Conservation (phyloP, 1,284 basidiomycete genomes). For the Austropuccinia psidii region DNA sequence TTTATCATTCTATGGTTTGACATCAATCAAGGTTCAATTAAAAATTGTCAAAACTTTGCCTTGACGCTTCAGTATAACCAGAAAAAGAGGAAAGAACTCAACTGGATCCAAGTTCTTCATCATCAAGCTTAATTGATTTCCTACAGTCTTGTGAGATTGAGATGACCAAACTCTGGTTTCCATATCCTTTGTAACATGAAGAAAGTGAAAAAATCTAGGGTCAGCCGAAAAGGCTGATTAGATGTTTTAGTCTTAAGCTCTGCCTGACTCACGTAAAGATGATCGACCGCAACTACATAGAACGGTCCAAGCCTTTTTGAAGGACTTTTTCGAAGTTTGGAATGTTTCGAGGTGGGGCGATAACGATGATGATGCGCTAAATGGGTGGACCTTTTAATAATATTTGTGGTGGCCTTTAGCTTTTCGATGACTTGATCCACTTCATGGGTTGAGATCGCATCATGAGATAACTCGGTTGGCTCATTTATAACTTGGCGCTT, state of each 20-base stretch:
- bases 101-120: slow-evolving; percentile 32
- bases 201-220: neutral
- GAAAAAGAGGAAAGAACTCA: neutral
- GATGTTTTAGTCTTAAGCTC: neutral
- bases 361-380: neutral
- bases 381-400: too few relatives aligned
- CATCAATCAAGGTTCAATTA: neutral
- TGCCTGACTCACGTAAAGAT: slow-evolving; percentile 23
- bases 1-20: slow-evolving; percentile 9
- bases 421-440: too few relatives aligned
- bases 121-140: slow-evolving; percentile 33
- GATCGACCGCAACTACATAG: slow-evolving; percentile 29
- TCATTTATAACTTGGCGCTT: neutral
- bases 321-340: neutral
- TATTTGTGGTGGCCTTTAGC: too few relatives aligned
- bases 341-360: neutral
- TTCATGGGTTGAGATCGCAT: too few relatives aligned
- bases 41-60: neutral
- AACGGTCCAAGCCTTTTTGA: slow-evolving; percentile 13
- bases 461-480: too few relatives aligned
- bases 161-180: slow-evolving; percentile 29
- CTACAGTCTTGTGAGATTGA: slow-evolving; percentile 13
- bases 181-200: too few relatives aligned
- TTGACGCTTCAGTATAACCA: neutral
- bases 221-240: neutral